These are phyloP conservation scores for Dactylonectria macrodidyma DNA, from an alignment of 2,329 filamentous ascomycete genomes.

Conservation along the genomic window DNA sequence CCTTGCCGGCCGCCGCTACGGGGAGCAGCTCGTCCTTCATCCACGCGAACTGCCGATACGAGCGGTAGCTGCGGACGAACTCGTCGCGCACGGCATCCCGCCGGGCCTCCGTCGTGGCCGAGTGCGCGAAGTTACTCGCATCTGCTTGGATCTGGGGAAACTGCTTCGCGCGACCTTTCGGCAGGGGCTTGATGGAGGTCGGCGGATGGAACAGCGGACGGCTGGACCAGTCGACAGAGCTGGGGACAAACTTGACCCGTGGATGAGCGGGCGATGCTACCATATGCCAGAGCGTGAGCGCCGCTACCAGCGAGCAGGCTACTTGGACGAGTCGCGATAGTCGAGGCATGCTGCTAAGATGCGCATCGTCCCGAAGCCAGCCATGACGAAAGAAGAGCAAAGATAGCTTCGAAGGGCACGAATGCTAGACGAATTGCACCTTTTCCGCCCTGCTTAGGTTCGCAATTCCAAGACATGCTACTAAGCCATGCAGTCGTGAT, in stretches of 20 bases:
- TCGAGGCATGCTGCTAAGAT: conserved; percentile 17
- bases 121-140: conserved; percentile 40
- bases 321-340: conserved; percentile 15
- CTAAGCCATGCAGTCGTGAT: too few species aligned
- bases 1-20: conserved; percentile 60
- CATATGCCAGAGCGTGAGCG: conserved; percentile 43
- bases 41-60: conserved; percentile 69
- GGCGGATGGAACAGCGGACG: conserved; percentile 49
- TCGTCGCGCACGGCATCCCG: conserved; percentile 56
- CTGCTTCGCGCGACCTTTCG: conserved; percentile 41
- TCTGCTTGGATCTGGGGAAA: conserved; percentile 52
- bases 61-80: conserved; percentile 63
- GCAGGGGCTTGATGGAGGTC: conserved; percentile 50
- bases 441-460: too few species aligned
- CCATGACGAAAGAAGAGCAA: not conserved
- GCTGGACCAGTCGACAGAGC: conserved; percentile 52
- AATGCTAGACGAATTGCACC: too few species aligned
- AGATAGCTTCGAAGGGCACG: too few species aligned
- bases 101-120: conserved; percentile 48
- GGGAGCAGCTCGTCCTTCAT: conserved; percentile 67
- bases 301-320: conserved; percentile 22
- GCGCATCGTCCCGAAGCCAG: not conserved
- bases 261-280: conserved; percentile 20
- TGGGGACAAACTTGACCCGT: conserved; percentile 39
- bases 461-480: too few species aligned